Percentiles rank a stretch among this genome's conserved stretches.
phyloP scores from a whole-genome alignment of 441 rosid species.

The Populus hybrid region DNA sequence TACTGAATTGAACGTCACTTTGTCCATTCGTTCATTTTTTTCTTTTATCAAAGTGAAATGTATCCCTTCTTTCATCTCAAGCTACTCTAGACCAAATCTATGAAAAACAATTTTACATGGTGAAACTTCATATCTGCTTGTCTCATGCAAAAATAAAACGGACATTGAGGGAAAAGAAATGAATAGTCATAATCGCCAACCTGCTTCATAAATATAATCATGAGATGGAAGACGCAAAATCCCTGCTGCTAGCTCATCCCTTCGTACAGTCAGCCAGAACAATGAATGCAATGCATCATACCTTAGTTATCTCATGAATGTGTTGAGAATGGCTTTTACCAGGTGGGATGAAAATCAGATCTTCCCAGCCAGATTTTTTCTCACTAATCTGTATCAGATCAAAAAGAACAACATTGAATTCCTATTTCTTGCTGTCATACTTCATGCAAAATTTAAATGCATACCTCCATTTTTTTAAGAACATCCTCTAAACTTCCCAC shows the following conservation, averaged over 20 bases:
- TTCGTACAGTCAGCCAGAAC: constrained; percentile 13
- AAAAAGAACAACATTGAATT: constrained; percentile 11
- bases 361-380: constrained; percentile 89
- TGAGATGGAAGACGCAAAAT: background rate
- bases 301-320: constrained; percentile 57
- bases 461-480: constrained; percentile 85
- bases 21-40: constrained; percentile 5
- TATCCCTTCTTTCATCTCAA: constrained; percentile 13
- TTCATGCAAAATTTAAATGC: background rate
- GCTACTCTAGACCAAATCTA: constrained; percentile 16
- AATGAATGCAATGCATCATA: constrained; percentile 22
- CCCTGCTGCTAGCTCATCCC: constrained; percentile 15
- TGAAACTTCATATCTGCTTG: background rate
- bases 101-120: background rate
- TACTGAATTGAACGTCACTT: constrained; percentile 8
- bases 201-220: constrained; percentile 3
- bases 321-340: constrained; percentile 85
- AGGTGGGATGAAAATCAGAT: constrained; percentile 84
- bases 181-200: constrained; percentile 4
- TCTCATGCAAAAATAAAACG: background rate
- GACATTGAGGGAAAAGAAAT: background rate
- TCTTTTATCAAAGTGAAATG: background rate
- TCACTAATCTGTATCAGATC: constrained; percentile 52
- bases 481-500: constrained; percentile 92
- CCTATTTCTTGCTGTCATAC: background rate